phyloP scores from a whole-genome alignment of 2,329 filamentous ascomycete genomes.

The Chrysosphaeria jannelii region DNA sequence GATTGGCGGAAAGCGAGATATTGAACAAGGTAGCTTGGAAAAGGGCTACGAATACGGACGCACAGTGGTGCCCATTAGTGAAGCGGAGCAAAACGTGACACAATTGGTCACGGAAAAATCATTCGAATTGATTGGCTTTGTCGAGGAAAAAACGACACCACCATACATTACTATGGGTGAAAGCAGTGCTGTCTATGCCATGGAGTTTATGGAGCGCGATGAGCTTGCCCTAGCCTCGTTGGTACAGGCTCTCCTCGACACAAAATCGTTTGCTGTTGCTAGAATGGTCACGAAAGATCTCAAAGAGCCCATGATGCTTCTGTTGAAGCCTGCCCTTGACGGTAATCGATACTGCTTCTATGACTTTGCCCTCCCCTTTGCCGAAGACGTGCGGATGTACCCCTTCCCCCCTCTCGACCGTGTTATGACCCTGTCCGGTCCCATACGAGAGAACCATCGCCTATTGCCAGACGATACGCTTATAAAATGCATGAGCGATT shows the following conservation, averaged over 20 bases:
- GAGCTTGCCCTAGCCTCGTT: constrained; percentile 66
- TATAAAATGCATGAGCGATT: constrained; percentile 57
- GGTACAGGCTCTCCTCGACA: constrained; percentile 59
- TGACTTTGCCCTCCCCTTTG: constrained; percentile 73
- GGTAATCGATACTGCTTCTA: constrained; percentile 57
- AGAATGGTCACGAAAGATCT: constrained; percentile 61
- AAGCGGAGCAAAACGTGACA: constrained; percentile 68
- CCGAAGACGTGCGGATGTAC: constrained; percentile 75
- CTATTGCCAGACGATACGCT: constrained; percentile 52
- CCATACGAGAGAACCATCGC: constrained; percentile 50
- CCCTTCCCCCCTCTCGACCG: constrained; percentile 72
- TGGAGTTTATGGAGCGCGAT: constrained; percentile 53
- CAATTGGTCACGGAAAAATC: constrained; percentile 47
- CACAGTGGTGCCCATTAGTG: constrained; percentile 67
- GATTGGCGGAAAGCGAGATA: constrained; percentile 51
- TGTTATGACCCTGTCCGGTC: constrained; percentile 65
- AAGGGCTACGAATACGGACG: constrained; percentile 85
- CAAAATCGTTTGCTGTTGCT: constrained; percentile 63
- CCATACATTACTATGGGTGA: constrained; percentile 66
- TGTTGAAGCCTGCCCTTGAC: constrained; percentile 58
- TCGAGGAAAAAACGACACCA: constrained; percentile 37
- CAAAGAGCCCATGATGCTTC: constrained; percentile 43
- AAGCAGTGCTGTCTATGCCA: constrained; percentile 44
- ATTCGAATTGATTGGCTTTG: constrained; percentile 67
- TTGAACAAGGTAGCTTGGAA: constrained; percentile 58